These are phyloP conservation scores for Aspergillus sclerotialis DNA, from an alignment of 2,329 filamentous ascomycete species.

Conservation along the genomic window DNA sequence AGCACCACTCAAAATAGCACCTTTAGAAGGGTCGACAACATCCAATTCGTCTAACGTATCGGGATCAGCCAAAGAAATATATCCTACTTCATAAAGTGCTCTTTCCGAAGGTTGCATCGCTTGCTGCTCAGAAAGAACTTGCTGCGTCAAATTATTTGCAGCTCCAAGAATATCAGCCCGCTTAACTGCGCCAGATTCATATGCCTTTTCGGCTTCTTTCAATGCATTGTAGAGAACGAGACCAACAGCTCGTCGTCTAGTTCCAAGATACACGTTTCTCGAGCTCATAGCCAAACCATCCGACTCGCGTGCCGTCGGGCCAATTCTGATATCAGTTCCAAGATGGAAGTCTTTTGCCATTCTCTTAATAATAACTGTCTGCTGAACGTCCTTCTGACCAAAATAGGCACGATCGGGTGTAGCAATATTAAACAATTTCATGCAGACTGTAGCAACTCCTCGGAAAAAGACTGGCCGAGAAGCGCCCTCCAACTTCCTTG, in stretches of 20 bases:
- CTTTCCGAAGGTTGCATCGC: slow-evolving; percentile 53
- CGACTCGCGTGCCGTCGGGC: slow-evolving; percentile 64
- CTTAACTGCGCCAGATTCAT: slow-evolving; percentile 47
- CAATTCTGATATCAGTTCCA: slow-evolving; percentile 65
- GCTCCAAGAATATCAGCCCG: slow-evolving; percentile 65
- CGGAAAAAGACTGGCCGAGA: slow-evolving; percentile 91
- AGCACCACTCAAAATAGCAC: slow-evolving; percentile 82
- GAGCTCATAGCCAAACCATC: slow-evolving; percentile 90
- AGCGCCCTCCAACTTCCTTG: slow-evolving; percentile 72
- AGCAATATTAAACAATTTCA: slow-evolving; percentile 84
- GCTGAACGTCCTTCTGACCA: slow-evolving; percentile 96
- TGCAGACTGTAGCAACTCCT: slow-evolving; percentile 91
- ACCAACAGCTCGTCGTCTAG: slow-evolving; percentile 63
- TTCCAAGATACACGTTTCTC: slow-evolving; percentile 85
- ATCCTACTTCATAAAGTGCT: slow-evolving; percentile 76
- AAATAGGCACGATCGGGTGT: slow-evolving; percentile 78
- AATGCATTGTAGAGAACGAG: slow-evolving; percentile 66
- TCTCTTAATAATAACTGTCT: slow-evolving; percentile 80
- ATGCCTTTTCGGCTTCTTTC: slow-evolving; percentile 61
- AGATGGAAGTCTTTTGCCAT: slow-evolving; percentile 86
- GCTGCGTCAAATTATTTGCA: slow-evolving; percentile 55
- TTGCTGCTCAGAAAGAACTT: slow-evolving; percentile 55
- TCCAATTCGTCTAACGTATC: slow-evolving; percentile 74
- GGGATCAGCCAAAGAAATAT: slow-evolving; percentile 83
- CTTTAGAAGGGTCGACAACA: slow-evolving; percentile 59